Evolutionary conservation across 1,284 basidiomycete species (phyloP).

Genomic region (Vanrija humicola): DNA sequence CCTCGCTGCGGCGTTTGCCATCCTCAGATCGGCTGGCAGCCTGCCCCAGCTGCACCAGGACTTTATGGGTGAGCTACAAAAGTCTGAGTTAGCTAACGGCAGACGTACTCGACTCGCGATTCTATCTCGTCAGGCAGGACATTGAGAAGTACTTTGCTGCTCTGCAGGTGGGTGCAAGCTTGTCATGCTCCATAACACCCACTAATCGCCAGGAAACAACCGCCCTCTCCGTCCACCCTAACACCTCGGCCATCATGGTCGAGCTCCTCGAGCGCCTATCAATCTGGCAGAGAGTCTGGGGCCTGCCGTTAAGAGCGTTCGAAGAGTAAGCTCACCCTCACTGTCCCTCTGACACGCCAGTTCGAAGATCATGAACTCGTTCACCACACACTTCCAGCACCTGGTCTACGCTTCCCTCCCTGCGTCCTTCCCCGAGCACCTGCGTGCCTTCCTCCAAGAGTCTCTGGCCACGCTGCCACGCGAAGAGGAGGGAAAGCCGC

Average conservation of each 20-base stretch:
- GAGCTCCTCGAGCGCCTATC: slow-evolving; percentile 39
- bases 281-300: slow-evolving; percentile 46
- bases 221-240: not conserved
- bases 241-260: slow-evolving; percentile 17
- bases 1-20: slow-evolving; percentile 23
- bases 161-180: slow-evolving; percentile 22
- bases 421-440: slow-evolving; percentile 33
- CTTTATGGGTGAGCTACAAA: slow-evolving; percentile 24
- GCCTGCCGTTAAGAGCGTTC: slow-evolving; percentile 29
- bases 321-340: slow-evolving; percentile 32
- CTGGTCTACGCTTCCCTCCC: slow-evolving; percentile 43
- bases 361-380: slow-evolving; percentile 22
- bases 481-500: slow-evolving; percentile 1
- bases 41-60: slow-evolving; percentile 24
- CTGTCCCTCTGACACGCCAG: slow-evolving; percentile 11
- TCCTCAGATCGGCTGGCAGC: slow-evolving; percentile 13
- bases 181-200: not conserved
- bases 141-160: slow-evolving; percentile 24
- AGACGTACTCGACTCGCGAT: slow-evolving; percentile 34
- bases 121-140: slow-evolving; percentile 35
- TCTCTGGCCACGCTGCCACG: slow-evolving; percentile 27
- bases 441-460: slow-evolving; percentile 31
- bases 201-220: slow-evolving; percentile 2
- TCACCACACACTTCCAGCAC: slow-evolving; percentile 35
- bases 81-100: not conserved